phyloP scores from a whole-genome alignment of 1,139 yeast genomes.

The Hansenula lynferdii region DNA sequence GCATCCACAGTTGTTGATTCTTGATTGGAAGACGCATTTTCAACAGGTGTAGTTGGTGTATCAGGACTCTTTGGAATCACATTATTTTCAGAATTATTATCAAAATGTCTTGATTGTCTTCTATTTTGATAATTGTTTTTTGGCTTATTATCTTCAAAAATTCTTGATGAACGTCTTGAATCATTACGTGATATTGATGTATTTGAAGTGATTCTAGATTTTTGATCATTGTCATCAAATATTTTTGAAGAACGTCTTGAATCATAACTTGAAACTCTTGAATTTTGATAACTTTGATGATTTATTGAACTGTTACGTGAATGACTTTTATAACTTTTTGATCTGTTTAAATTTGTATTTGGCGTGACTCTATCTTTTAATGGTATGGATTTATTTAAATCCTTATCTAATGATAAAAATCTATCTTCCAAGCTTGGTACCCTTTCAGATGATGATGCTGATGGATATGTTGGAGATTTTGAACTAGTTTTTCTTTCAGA shows the following conservation, averaged over 20 bases:
- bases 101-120: slow-evolving; percentile 2
- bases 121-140: background rate
- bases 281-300: too few species aligned
- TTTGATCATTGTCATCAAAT: background rate
- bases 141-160: background rate
- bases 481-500: slow-evolving; percentile 3
- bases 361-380: slow-evolving; percentile 12
- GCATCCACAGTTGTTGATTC: background rate
- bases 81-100: background rate
- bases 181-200: background rate
- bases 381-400: slow-evolving; percentile 20
- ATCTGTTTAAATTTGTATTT: slow-evolving; percentile 5
- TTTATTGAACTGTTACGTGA: slow-evolving; percentile 1
- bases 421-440: slow-evolving; percentile 12
- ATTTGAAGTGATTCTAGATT: background rate
- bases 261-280: background rate
- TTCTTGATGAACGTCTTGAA: slow-evolving; percentile 5
- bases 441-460: background rate
- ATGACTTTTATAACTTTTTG: slow-evolving; percentile 3
- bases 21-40: too few species aligned
- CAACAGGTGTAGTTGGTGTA: background rate
- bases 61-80: background rate
- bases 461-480: background rate
- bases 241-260: background rate
- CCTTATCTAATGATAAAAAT: slow-evolving; percentile 16